phyloP scores from a whole-genome alignment of 768 basidiomycete species.

The Gautieria morchelliformis region DNA sequence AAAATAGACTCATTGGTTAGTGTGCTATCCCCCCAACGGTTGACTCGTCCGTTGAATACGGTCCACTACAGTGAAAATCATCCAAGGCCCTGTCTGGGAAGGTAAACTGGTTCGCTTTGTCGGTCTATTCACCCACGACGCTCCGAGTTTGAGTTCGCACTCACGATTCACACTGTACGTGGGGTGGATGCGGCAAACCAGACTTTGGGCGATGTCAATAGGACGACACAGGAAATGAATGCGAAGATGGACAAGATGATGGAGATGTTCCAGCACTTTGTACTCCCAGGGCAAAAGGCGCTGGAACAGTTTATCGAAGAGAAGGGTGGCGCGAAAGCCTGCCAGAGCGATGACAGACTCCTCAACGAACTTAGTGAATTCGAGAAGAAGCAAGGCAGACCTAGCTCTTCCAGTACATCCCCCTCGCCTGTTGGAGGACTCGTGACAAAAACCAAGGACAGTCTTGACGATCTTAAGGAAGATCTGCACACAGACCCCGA shows the following conservation, averaged over 20 bases:
- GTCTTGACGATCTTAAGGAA: constrained; percentile 12
- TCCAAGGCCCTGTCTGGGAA: constrained; percentile 21
- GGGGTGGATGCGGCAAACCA: constrained; percentile 14
- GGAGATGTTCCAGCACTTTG: constrained; percentile 6
- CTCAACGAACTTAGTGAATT: not conserved
- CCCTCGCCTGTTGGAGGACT: not conserved
- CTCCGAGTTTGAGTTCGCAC: constrained; percentile 20
- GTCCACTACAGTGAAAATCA: constrained; percentile 10
- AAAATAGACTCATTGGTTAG: constrained; percentile 3
- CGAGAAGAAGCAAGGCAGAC: constrained; percentile 9
- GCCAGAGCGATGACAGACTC: not conserved
- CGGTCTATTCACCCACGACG: constrained; percentile 16
- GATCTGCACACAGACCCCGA: constrained; percentile 13
- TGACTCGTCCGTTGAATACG: not conserved
- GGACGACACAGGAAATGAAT: constrained; percentile 1
- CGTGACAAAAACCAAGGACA: not conserved
- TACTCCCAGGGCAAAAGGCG: constrained; percentile 9
- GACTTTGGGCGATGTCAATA: constrained; percentile 13
- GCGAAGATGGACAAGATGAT: constrained; percentile 8
- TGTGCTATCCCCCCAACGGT: too few species aligned
- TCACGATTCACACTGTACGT: constrained; percentile 19
- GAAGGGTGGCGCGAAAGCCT: not conserved
- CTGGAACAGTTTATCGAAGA: not conserved
- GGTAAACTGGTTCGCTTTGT: constrained; percentile 16
- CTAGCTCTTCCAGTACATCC: too few species aligned